Evolutionary conservation across 139 green algal genomes (phyloP).

Genomic region (Chlorella vulgaris): DNA sequence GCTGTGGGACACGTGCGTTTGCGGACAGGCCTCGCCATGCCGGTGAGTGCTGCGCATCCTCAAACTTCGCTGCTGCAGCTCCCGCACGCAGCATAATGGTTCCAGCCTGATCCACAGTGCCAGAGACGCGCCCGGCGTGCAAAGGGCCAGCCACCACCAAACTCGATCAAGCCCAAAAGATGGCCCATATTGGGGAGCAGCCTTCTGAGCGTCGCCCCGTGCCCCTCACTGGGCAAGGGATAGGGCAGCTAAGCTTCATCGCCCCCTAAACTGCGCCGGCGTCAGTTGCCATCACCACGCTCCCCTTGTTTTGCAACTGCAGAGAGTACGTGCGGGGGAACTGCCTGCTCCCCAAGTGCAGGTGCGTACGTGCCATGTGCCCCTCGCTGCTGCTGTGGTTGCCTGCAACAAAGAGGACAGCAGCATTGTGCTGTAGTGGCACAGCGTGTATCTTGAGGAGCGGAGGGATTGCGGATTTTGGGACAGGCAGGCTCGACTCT

Average conservation of each 20-base stretch:
- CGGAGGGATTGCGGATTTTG: neutral
- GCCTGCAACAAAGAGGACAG: neutral
- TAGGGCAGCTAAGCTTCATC: too few species aligned
- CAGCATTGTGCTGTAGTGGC: neutral
- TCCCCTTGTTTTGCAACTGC: neutral
- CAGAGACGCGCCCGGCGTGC: too few species aligned
- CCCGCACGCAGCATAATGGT: neutral
- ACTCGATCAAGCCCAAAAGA: too few species aligned
- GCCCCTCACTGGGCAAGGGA: too few species aligned
- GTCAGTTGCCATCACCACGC: neutral
- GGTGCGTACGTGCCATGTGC: neutral
- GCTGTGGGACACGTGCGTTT: conserved; percentile 39
- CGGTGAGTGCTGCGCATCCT: neutral
- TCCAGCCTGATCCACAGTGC: neutral
- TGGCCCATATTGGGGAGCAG: too few species aligned
- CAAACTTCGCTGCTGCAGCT: neutral
- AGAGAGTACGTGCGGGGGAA: conserved; percentile 46
- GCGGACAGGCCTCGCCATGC: neutral
- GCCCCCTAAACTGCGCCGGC: neutral
- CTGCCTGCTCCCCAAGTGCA: conserved; percentile 41
- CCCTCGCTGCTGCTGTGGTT: neutral
- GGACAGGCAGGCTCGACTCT: too few species aligned
- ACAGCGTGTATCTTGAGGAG: too few species aligned
- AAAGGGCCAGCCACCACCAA: too few species aligned
- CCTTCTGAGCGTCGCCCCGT: too few species aligned